Percentiles rank a stretch among this genome's conserved stretches.
Conservation (phyloP, 768 basidiomycete species). For the Leccinum truebloodii region DNA sequence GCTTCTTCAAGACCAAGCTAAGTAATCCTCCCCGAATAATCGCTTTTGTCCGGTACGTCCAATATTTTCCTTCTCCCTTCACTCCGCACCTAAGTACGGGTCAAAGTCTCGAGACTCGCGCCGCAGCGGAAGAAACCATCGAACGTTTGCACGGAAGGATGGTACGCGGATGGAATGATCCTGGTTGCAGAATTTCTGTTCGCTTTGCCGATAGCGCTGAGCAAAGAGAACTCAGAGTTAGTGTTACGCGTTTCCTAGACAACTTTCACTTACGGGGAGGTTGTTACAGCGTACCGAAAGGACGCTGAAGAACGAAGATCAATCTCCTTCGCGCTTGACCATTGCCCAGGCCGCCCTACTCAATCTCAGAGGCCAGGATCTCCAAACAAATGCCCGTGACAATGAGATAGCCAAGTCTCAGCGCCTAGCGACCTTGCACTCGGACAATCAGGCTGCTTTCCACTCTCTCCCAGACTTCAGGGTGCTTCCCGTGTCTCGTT, state of each 20-base stretch:
- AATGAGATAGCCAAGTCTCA: constrained; percentile 11
- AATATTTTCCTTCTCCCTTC: background rate
- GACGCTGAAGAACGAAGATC: constrained; percentile 56
- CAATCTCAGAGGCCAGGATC: constrained; percentile 70
- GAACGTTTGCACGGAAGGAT: constrained; percentile 78
- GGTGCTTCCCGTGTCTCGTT: constrained; percentile 17
- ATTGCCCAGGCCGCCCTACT: constrained; percentile 79
- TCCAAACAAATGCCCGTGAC: constrained; percentile 24
- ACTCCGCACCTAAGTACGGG: background rate
- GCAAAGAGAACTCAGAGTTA: constrained; percentile 72
- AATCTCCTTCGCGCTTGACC: constrained; percentile 63
- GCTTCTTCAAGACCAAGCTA: constrained; percentile 78
- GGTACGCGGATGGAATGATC: constrained; percentile 78
- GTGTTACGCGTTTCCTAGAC: constrained; percentile 26
- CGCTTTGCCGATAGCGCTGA: constrained; percentile 79
- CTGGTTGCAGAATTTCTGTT: constrained; percentile 75
- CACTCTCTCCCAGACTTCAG: constrained; percentile 1
- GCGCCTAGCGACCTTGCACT: constrained; percentile 4
- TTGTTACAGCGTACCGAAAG: constrained; percentile 60
- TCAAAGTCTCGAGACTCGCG: constrained; percentile 65
- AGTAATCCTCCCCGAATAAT: constrained; percentile 79
- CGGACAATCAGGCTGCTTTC: constrained; percentile 7
- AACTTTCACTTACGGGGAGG: constrained; percentile 5
- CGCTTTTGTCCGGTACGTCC: constrained; percentile 71
- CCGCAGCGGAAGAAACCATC: constrained; percentile 74